Base-by-base conservation (phyloP, 2,329 filamentous ascomycete genomes). In the Ascochyta fabae region DNA sequence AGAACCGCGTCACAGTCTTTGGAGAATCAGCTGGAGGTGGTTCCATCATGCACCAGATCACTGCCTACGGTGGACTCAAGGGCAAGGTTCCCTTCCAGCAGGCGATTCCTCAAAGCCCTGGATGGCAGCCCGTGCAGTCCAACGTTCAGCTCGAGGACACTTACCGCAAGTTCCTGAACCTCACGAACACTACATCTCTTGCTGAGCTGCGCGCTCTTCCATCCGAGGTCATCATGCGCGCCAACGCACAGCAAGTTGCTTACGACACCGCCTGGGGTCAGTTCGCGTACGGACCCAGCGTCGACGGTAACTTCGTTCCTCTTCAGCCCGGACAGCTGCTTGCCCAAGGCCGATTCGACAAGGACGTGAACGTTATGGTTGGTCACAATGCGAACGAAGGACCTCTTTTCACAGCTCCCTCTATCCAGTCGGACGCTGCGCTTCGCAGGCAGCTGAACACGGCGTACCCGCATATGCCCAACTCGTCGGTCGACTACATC, bases 301-400 rank as follows among this genome's bases (percentile, higher is more conserved):
- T 75, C 16, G 73, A 76, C 50, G 73, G 74, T 23, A 48, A 59
- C 48, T 74, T 76, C 45, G 66, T 57, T 1, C 73, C 73, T 16
- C 60, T 53, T 0, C 70, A 70, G 27, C 71, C 72, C 5, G 70
- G 66, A 31, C 68, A 71, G 38, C 69, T 77, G 23, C 70, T 77
- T 22, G 68, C 69, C 7, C 68, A 73, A 49, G 74, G 75, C 13
- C 66, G 70, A 22, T 78, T 76, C 54, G 68, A 75, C 56, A 71
- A 75, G 38, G 51, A 64, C 9, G 60, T 78, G 7, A 59, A 61
- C 1, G 59, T 77, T 12, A 72, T 78, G 67, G 69, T 71, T 9
- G 74, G 74, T 19, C 78, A 81, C 65, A 81, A 81, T 47, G 63
- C 74, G 3, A 62, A 79, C 44, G 80, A 82, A 66, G 80, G 79